A percentile compares a stretch with the other conserved stretches of the same genome.
Conservation (phyloP, 768 basidiomycete species). For the Trametes cubensis region DNA sequence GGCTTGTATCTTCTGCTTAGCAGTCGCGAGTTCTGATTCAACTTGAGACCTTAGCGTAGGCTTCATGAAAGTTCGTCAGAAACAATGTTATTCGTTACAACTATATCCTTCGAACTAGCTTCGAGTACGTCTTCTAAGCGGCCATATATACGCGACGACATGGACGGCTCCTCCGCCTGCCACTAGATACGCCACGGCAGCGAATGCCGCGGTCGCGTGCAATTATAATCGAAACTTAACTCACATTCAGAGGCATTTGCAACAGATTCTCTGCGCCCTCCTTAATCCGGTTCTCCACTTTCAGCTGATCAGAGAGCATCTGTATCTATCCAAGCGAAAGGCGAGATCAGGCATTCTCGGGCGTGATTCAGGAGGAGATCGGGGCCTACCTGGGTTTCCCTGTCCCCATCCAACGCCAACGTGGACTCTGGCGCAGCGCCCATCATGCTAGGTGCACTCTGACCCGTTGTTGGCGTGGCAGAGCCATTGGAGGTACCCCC, state of each 20-base stretch:
- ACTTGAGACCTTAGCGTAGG: conserved; percentile 72
- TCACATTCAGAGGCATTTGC: conserved; percentile 61
- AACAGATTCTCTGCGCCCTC: conserved; percentile 92
- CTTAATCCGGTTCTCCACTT: conserved; percentile 79
- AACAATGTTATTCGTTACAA: background rate
- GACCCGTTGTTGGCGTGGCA: background rate
- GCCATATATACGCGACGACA: no score
- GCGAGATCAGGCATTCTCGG: background rate
- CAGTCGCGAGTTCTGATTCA: conserved; percentile 75
- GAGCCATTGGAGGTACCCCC: conserved; percentile 12
- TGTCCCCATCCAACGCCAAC: background rate
- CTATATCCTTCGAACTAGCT: background rate
- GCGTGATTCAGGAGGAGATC: background rate
- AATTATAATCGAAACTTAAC: conserved; percentile 16
- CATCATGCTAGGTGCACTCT: conserved; percentile 7
- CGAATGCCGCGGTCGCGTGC: background rate
- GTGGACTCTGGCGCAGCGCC: conserved; percentile 4
- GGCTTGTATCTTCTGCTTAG: conserved; percentile 69
- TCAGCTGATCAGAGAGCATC: conserved; percentile 64
- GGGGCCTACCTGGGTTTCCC: conserved; percentile 20
- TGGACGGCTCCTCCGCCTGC: no score
- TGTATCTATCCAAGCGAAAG: conserved; percentile 48
- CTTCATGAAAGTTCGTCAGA: conserved; percentile 35
- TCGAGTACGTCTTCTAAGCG: no score
- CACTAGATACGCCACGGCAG: background rate